These are phyloP conservation scores for Apophysomyces sp. DNA, from an alignment of 371 early-diverging fungal genomes.

Conservation along the genomic window DNA sequence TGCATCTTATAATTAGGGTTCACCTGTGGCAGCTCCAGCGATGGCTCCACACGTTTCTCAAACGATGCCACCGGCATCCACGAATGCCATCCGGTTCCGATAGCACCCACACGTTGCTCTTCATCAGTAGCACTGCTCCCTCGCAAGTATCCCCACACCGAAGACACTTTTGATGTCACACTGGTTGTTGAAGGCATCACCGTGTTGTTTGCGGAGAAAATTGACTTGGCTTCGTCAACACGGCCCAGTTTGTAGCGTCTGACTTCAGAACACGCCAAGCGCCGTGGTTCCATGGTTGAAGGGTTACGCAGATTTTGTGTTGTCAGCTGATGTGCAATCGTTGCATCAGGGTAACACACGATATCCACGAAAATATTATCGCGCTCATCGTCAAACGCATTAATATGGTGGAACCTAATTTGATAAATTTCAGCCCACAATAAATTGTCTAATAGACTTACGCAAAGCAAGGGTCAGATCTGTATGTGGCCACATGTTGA, in stretches of 20 bases:
- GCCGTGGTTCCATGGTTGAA: conserved; percentile 29
- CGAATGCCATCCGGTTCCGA: conserved; percentile 27
- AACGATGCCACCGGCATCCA: conserved; percentile 36
- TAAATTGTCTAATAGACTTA: conserved; percentile 14
- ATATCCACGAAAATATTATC: conserved; percentile 68
- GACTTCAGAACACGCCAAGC: conserved; percentile 52
- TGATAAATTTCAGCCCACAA: background rate
- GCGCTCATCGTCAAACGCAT: conserved; percentile 70
- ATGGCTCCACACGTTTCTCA: conserved; percentile 18
- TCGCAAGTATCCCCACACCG: conserved; percentile 22
- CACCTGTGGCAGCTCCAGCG: conserved; percentile 67
- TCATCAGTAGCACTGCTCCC: conserved; percentile 8
- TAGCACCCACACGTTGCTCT: conserved; percentile 15
- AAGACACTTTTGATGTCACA: conserved; percentile 22
- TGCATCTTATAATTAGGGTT: conserved; percentile 57
- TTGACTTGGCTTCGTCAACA: conserved; percentile 50
- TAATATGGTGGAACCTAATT: conserved; percentile 68
- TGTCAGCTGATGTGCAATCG: conserved; percentile 57
- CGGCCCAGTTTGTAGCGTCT: conserved; percentile 59
- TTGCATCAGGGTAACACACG: conserved; percentile 61
- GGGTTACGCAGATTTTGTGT: conserved; percentile 58
- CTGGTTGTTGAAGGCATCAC: conserved; percentile 23
- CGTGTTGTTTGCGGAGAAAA: conserved; percentile 33
- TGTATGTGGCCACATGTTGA: conserved; percentile 66
- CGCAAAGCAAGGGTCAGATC: conserved; percentile 60